Percentiles rank a stretch among this genome's conserved stretches.
These are phyloP conservation scores for Chrysopogon serrulatus DNA, from an alignment of 176 grass and related monocot species.

Conservation along the genomic window DNA sequence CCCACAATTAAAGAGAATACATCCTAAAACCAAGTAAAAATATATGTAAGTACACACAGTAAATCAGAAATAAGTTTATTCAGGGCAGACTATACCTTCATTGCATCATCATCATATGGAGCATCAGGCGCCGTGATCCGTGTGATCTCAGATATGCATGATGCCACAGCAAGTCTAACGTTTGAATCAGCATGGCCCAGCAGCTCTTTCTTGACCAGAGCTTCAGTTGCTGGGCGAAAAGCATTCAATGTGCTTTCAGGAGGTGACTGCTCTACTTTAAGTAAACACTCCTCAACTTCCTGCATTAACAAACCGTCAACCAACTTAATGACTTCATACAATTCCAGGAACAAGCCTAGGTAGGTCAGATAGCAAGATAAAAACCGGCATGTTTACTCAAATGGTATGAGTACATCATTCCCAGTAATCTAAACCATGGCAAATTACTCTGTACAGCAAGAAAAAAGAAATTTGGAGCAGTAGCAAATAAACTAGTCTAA, in stretches of 20 bases:
- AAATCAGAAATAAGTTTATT: constrained; percentile 9
- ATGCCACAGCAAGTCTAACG: constrained; percentile 57
- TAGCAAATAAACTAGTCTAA: not conserved
- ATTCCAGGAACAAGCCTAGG: not conserved
- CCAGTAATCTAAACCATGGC: not conserved
- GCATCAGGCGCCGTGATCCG: constrained; percentile 89
- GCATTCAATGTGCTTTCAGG: constrained; percentile 38
- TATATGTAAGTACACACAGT: not conserved
- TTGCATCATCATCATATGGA: constrained; percentile 73
- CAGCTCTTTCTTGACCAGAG: constrained; percentile 53
- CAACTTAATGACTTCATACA: not conserved
- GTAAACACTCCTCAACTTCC: constrained; percentile 55
- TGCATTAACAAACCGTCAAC: constrained; percentile 28
- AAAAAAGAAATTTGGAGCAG: not conserved
- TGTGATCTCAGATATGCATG: constrained; percentile 87
- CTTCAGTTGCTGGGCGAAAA: constrained; percentile 50
- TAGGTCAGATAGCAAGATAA: not conserved
- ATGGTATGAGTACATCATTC: constrained; percentile 5
- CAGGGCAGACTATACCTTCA: constrained; percentile 52
- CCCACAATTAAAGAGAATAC: constrained; percentile 75
- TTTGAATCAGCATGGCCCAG: constrained; percentile 38
- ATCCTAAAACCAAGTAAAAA: constrained; percentile 43
- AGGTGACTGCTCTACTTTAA: constrained; percentile 74
- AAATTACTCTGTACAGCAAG: not conserved
- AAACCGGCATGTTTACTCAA: not conserved